Conservation (phyloP, 441 rosid genomes). For the Sinapis alba region DNA sequence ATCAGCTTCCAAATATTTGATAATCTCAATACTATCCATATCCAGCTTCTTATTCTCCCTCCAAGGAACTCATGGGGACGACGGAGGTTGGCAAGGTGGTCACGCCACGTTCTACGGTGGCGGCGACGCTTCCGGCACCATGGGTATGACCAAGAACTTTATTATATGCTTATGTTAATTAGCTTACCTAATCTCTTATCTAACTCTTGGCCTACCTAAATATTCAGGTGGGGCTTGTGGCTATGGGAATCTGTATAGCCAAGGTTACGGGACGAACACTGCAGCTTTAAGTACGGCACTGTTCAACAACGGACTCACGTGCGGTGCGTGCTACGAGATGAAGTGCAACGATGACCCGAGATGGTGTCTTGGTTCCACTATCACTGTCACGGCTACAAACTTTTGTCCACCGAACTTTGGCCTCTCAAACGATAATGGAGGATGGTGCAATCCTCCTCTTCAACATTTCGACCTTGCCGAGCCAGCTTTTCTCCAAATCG, state of each 20-base stretch:
- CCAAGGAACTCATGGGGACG: constrained; percentile 47
- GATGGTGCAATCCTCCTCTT: constrained; percentile 98
- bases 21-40: constrained; percentile 17
- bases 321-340: constrained; percentile 92
- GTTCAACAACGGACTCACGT: constrained; percentile 89
- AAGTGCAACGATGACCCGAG: constrained; percentile 69
- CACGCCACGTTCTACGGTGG: constrained; percentile 97
- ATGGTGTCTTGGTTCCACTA: constrained; percentile 82
- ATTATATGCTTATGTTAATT: neutral
- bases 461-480: constrained; percentile 92
- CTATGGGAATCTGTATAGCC: constrained; percentile 84
- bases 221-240: constrained; percentile 95
- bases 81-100: constrained; percentile 76
- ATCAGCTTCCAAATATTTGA: constrained; percentile 13
- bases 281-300: constrained; percentile 93
- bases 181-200: constrained; percentile 6
- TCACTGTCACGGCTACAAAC: constrained; percentile 87
- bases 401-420: constrained; percentile 90
- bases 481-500: constrained; percentile 88
- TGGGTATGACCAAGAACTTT: constrained; percentile 51
- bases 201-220: constrained; percentile 14
- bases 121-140: constrained; percentile 92
- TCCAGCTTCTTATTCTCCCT: constrained; percentile 44
- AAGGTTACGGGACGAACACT: constrained; percentile 96
- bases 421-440: constrained; percentile 81